Evolutionary conservation across 2,329 filamentous ascomycete genomes (phyloP).

Genomic region (Proliferodiscus dingleyae): DNA sequence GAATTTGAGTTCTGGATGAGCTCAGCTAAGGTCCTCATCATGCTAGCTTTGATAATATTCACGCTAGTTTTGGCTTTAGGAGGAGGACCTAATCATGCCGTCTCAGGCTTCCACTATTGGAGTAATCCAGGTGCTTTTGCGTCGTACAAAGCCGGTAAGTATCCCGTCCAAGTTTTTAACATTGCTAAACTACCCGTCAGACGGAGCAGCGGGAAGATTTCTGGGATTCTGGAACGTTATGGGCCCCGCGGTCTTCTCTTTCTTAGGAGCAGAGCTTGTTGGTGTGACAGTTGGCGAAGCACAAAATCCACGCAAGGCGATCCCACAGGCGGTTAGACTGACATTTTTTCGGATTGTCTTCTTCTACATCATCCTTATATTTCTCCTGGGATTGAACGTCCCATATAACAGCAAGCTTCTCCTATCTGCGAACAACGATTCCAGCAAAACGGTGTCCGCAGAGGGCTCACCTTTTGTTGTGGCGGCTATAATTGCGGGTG

Average conservation of each 20-base stretch:
- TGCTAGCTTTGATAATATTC: constrained; percentile 62
- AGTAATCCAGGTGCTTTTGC: constrained; percentile 40
- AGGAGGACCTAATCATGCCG: constrained; percentile 54
- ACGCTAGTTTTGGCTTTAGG: constrained; percentile 59
- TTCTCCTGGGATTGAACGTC: constrained; percentile 56
- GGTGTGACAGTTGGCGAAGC: constrained; percentile 62
- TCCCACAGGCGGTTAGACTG: constrained; percentile 58
- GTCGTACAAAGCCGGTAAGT: constrained; percentile 23
- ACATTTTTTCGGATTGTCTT: constrained; percentile 57
- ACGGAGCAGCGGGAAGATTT: constrained; percentile 43
- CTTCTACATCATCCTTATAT: constrained; percentile 57
- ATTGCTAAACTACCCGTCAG: constrained; percentile 39
- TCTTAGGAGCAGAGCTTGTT: constrained; percentile 57
- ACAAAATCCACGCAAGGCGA: constrained; percentile 57
- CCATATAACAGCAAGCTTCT: constrained; percentile 61
- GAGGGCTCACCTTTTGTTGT: constrained; percentile 48
- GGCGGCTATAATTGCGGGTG: constrained; percentile 62
- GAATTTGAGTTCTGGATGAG: constrained; percentile 55
- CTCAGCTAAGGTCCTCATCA: constrained; percentile 56
- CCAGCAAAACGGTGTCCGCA: constrained; percentile 31
- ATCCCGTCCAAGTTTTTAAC: neutral
- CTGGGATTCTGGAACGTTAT: constrained; percentile 53
- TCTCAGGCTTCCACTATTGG: constrained; percentile 49
- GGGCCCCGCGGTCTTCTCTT: constrained; percentile 51
- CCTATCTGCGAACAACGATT: constrained; percentile 39